Evolutionary conservation across 257 asterid species (phyloP), one percentile per base, ranked within the genome.

Genomic region (Solanum raphanifolium): DNA sequence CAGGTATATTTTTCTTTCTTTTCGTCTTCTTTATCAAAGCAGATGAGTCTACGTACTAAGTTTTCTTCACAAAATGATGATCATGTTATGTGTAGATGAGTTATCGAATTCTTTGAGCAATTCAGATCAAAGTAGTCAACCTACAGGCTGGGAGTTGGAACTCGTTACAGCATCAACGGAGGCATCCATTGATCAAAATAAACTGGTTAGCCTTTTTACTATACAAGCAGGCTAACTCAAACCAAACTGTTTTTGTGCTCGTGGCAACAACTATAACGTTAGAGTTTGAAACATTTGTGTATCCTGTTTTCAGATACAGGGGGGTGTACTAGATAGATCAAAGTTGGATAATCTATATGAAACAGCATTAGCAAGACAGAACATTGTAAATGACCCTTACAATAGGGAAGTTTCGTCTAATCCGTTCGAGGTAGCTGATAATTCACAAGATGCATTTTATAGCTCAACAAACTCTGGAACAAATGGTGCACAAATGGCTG

Each of bases 111-210:
- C 88, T 29, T 38, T 89, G 66, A 20, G 39, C 48, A 89, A 68
- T 86, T 79, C 92, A 36, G 92, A 92, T 48, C 68, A 27, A 21
- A 83, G 91, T 20, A 88, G 88, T 87, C 88, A 92, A 89, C 88
- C 93, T 39, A 86, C 91, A 74, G 84, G 93, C 86, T 94, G 96
- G 97, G 97, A 95, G 87, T 95, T 92, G 89, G 95, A 92, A 75
- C 94, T 95, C 81, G 92, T 91, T 85, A 87, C 94, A 35, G 71
- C 89, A 72, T 69, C 93, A 85, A 62, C 68, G 84, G 23, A 81
- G 78, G 62, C 83, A 69, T 65, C 39, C 29, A 23, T 90, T 23
- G 86, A 82, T 58, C 66, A 58, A 7, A 91, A 75, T 90, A 89
- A 92, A 89, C 90, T 92, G 91, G 88, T 87, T 41, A 86, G 86